phyloP scores from a whole-genome alignment of 768 basidiomycete genomes.

The Scleroderma bovista region DNA sequence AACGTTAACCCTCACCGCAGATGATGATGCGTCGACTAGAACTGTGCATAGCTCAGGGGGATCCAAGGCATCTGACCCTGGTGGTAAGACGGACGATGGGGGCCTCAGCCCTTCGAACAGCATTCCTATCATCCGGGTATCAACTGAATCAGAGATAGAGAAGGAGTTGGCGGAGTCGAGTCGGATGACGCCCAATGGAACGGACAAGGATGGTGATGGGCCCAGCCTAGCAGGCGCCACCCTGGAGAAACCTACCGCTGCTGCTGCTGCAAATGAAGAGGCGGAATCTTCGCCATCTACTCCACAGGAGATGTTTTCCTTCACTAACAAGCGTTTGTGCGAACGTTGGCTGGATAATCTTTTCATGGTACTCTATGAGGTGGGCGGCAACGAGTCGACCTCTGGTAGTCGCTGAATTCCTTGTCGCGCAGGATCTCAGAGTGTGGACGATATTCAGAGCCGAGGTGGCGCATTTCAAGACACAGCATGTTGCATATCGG shows the following conservation, averaged over 20 bases:
- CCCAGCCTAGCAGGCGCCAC: constrained; percentile 25
- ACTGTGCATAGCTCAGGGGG: constrained; percentile 40
- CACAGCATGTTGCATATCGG: constrained; percentile 94
- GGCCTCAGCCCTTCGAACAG: constrained; percentile 5
- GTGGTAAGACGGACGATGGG: constrained; percentile 5
- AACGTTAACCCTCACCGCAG: constrained; percentile 30
- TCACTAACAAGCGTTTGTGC: constrained; percentile 94
- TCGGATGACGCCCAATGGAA: constrained; percentile 21
- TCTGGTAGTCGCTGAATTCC: not conserved
- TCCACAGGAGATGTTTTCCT: constrained; percentile 69
- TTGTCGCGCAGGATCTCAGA: constrained; percentile 69
- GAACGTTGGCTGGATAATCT: constrained; percentile 97
- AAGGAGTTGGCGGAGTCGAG: constrained; percentile 27
- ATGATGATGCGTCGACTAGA: constrained; percentile 69
- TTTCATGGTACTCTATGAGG: constrained; percentile 98
- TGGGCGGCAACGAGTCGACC: constrained; percentile 24
- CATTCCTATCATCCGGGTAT: constrained; percentile 76
- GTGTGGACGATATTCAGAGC: constrained; percentile 99
- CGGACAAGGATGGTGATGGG: constrained; percentile 33
- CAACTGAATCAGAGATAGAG: constrained; percentile 60
- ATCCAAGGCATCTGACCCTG: constrained; percentile 29
- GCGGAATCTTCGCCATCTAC: constrained; percentile 21
- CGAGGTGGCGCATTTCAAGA: constrained; percentile 98
- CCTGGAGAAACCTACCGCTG: constrained; percentile 40
- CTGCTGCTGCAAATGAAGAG: constrained; percentile 35